A percentile compares a stretch with the other conserved stretches of the same genome.
These are phyloP conservation scores for Geosmithia flava DNA, from an alignment of 2,329 filamentous ascomycete species.

Conservation along the genomic window DNA sequence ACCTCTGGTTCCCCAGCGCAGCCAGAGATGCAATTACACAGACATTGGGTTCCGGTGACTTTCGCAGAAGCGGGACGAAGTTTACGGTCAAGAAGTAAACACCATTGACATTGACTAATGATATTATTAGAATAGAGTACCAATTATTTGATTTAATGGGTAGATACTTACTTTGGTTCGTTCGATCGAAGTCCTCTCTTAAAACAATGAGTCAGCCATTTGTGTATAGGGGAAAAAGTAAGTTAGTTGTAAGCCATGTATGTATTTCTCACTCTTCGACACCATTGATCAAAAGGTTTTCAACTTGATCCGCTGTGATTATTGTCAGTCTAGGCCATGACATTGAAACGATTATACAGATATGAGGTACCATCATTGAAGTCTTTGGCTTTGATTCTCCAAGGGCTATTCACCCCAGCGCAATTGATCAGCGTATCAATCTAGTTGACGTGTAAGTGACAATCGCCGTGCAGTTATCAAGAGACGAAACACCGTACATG, in stretches of 20 bases:
- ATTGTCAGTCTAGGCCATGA: no score
- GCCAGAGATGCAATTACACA: conserved; percentile 13
- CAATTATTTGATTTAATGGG: no score
- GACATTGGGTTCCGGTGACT: conserved; percentile 11
- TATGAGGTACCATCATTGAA: conserved; percentile 6
- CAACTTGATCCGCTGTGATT: conserved; percentile 7
- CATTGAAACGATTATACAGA: no score
- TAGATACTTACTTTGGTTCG: conserved; percentile 4
- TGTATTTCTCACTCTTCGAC: conserved; percentile 5
- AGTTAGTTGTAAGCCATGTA: no score
- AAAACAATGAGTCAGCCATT: not conserved
- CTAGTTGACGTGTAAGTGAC: conserved; percentile 2
- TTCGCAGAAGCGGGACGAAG: conserved; percentile 13
- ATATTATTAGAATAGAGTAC: no score
- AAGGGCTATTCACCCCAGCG: conserved; percentile 11
- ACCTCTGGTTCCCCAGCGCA: conserved; percentile 10
- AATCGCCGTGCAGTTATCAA: not conserved
- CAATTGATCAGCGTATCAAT: conserved; percentile 14
- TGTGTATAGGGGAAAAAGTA: not conserved
- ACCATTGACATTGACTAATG: conserved; percentile 12
- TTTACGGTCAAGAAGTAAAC: conserved; percentile 14
- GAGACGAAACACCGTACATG: conserved; percentile 5
- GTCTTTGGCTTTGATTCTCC: conserved; percentile 7
- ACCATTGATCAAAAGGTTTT: conserved; percentile 8
- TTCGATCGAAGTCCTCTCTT: conserved; percentile 3